Evolutionary conservation across 2,329 filamentous ascomycete species (phyloP), one percentile per base, ranked within the genome.

Genomic region (Talaromyces sp.): DNA sequence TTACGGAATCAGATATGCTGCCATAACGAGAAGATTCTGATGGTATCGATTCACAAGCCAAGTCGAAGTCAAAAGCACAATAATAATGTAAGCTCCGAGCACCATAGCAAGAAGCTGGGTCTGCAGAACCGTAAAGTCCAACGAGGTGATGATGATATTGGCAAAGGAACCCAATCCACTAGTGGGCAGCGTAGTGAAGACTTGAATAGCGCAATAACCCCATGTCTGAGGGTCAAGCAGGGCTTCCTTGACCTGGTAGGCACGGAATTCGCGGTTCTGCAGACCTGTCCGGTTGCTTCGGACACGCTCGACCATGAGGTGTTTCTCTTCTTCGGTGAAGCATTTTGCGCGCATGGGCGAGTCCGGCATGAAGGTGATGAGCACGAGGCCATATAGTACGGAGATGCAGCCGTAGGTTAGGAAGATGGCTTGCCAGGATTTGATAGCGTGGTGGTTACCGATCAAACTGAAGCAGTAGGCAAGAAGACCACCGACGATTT

Each of bases 71-170:
- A 92, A 78, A 1, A 93, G 80, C 3, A 92, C 85, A 57, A 88
- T 80, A 67, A 93, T 90, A 70, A 92, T 92, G 69, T 90, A 90
- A 45, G 85, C 86, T 5, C 90, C 90, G 0, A 91, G 80, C 0
- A 92, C 90, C 88, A 93, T 78, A 45, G 88, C 85, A 27, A 93
- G 79, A 1, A 93, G 79, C 76, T 92, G 90, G 0, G 90, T 91
- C 75, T 93, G 78, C 7, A 92, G 80, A 0, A 81, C 78, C 0
- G 79, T 82, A 71, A 92, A 93, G 0, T 88, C 78, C 65, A 93
- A 87, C n/a, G 82, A 81, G 63, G 83, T 85, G 75, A 93, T 91
- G 70, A 93, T 89, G 70, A 93, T 89, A 68, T 89, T 89, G 62
- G 88, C 87, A 72, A 92, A 93, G 0, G 87, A 87, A 7, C 90